These are phyloP conservation scores for Sclerotinia nivalis DNA, from an alignment of 2,329 filamentous ascomycete species.

Conservation along the genomic window DNA sequence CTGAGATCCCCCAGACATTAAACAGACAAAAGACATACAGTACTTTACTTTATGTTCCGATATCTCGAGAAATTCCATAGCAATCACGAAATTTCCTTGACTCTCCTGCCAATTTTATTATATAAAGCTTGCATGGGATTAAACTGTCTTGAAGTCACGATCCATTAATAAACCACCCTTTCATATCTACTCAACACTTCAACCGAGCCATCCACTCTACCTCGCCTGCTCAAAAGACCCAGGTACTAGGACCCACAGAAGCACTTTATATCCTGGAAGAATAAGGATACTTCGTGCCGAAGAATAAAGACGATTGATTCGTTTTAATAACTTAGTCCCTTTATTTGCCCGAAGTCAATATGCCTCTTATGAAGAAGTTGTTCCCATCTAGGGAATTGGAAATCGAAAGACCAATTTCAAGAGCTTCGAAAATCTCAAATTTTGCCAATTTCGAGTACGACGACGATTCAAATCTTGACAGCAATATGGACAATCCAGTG, in stretches of 20 bases:
- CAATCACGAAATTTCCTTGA: slow-evolving; percentile 18
- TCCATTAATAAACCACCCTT: slow-evolving; percentile 12
- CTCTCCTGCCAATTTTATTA: slow-evolving; percentile 25
- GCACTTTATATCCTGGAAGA: slow-evolving; percentile 22
- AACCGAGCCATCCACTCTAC: slow-evolving; percentile 5
- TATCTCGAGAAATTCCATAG: not conserved
- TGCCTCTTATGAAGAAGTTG: slow-evolving; percentile 36
- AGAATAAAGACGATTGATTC: slow-evolving; percentile 10
- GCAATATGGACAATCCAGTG: slow-evolving; percentile 39
- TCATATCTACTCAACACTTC: slow-evolving; percentile 11
- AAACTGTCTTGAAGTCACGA: slow-evolving; percentile 13
- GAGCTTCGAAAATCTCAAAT: slow-evolving; percentile 24
- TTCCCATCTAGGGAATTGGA: slow-evolving; percentile 30
- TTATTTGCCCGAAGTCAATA: slow-evolving; percentile 24
- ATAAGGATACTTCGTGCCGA: slow-evolving; percentile 21
- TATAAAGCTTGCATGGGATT: slow-evolving; percentile 21
- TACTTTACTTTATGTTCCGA: not conserved
- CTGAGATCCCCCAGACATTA: not conserved
- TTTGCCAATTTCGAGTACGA: slow-evolving; percentile 35
- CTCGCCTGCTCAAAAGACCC: slow-evolving; percentile 6
- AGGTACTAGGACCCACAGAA: slow-evolving; percentile 15
- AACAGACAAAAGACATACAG: not conserved
- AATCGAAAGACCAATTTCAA: slow-evolving; percentile 15
- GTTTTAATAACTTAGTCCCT: slow-evolving; percentile 16
- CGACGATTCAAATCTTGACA: slow-evolving; percentile 33